These are phyloP conservation scores for Cutaneotrichosporon curvatum DNA, from an alignment of 1,284 basidiomycete genomes.

Conservation along the genomic window DNA sequence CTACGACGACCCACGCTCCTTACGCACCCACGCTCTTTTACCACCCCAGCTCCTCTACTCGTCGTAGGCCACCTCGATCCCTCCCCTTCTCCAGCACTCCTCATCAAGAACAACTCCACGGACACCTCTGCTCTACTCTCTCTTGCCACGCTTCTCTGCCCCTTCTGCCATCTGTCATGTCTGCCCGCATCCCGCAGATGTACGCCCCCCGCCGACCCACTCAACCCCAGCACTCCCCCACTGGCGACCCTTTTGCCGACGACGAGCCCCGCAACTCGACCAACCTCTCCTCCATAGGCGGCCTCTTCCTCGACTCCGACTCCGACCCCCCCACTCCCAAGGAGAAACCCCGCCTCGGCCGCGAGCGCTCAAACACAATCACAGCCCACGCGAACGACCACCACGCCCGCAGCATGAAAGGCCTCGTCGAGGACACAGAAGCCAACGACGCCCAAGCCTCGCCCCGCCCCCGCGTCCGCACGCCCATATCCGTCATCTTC, in stretches of 20 bases:
- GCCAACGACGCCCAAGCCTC: neutral
- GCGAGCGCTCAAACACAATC: slow-evolving; percentile 1
- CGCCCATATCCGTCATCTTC: slow-evolving; percentile 2
- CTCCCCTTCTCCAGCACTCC: no score
- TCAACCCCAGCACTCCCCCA: neutral
- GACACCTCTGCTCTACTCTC: no score
- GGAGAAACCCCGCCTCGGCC: neutral
- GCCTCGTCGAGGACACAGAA: neutral
- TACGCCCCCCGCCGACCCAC: neutral
- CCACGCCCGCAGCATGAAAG: slow-evolving; percentile 4
- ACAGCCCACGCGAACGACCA: slow-evolving; percentile 1
- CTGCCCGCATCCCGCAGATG: slow-evolving; percentile 12
- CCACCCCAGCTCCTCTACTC: neutral
- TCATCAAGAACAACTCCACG: no score
- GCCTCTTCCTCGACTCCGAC: slow-evolving; percentile 8
- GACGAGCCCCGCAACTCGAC: slow-evolving; percentile 3
- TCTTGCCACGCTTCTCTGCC: neutral
- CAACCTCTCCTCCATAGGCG: slow-evolving; percentile 15
- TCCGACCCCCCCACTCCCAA: neutral
- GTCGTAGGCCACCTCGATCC: neutral
- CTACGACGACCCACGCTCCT: no score
- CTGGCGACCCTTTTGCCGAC: neutral
- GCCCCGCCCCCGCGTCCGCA: neutral
- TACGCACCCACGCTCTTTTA: neutral
- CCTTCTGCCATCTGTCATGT: neutral